A percentile compares a stretch with the other conserved stretches of the same genome.
phyloP scores from a whole-genome alignment of 169 alveolate genomes.

The Miamiensis avidus region DNA sequence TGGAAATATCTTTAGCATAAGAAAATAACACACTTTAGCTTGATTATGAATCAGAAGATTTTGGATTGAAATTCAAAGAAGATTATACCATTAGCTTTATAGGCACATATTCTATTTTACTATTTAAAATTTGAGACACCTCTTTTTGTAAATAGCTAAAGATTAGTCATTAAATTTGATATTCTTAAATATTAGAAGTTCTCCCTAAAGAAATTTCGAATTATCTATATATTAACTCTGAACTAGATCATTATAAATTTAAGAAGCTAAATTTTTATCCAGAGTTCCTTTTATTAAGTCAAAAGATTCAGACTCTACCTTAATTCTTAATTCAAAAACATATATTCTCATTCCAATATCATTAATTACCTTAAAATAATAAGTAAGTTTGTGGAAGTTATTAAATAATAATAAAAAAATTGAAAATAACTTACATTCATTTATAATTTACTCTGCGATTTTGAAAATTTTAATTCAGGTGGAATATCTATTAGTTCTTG shows the following conservation, averaged over 20 bases:
- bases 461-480: background rate
- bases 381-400: no score
- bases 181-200: no score
- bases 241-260: background rate
- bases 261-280: background rate
- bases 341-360: background rate
- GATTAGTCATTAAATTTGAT: background rate
- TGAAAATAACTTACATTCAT: background rate
- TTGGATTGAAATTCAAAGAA: no score
- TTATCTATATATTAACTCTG: background rate
- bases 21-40: background rate
- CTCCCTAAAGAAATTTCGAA: background rate
- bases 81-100: background rate
- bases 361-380: background rate
- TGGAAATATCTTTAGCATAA: background rate
- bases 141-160: background rate
- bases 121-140: no score
- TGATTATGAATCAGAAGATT: no score
- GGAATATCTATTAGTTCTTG: background rate
- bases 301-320: background rate
- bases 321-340: background rate
- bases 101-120: background rate
- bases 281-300: background rate
- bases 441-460: background rate
- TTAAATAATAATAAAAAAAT: no score